phyloP scores from a whole-genome alignment of 1,284 basidiomycete genomes.

The Rhodotorula sp. region DNA sequence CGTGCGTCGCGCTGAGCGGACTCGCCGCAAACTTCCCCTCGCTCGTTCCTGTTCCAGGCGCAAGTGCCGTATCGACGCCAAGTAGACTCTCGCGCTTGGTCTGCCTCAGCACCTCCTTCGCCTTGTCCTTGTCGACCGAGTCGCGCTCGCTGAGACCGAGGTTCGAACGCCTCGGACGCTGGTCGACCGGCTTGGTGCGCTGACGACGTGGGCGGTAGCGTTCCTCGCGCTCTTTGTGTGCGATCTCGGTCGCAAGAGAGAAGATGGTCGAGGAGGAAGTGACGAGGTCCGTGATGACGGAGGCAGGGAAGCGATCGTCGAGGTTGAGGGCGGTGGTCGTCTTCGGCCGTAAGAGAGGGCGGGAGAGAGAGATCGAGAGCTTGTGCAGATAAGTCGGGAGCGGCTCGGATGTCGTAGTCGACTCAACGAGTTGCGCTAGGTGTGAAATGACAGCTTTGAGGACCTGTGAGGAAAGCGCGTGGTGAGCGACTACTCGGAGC shows the following conservation, averaged over 20 bases:
- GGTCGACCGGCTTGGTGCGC: slow-evolving; percentile 43
- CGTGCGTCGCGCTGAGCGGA: slow-evolving; percentile 10
- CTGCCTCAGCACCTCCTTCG: not conserved
- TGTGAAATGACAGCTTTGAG: slow-evolving; percentile 18
- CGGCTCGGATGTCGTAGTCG: slow-evolving; percentile 4
- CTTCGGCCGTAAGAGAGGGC: slow-evolving; percentile 36
- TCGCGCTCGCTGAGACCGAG: slow-evolving; percentile 13
- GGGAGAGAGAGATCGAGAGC: slow-evolving; percentile 40
- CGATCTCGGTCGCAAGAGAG: slow-evolving; percentile 12
- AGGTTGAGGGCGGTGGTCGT: slow-evolving; percentile 38
- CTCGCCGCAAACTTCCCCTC: slow-evolving; percentile 5
- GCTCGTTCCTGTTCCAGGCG: not conserved
- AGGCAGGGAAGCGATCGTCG: slow-evolving; percentile 41
- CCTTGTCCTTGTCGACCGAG: slow-evolving; percentile 13
- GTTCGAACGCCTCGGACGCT: slow-evolving; percentile 27
- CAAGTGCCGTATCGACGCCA: not conserved
- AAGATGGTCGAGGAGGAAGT: slow-evolving; percentile 15
- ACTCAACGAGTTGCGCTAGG: slow-evolving; percentile 31
- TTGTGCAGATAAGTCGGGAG: slow-evolving; percentile 38
- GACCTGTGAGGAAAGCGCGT: not conserved
- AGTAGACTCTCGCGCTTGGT: slow-evolving; percentile 4
- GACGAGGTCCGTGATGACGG: slow-evolving; percentile 38
- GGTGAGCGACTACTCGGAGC: no score
- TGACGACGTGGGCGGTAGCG: slow-evolving; percentile 41
- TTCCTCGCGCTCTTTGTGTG: slow-evolving; percentile 30